phyloP scores from a whole-genome alignment of 306 rosid genomes.

The Canavalia gladiata region DNA sequence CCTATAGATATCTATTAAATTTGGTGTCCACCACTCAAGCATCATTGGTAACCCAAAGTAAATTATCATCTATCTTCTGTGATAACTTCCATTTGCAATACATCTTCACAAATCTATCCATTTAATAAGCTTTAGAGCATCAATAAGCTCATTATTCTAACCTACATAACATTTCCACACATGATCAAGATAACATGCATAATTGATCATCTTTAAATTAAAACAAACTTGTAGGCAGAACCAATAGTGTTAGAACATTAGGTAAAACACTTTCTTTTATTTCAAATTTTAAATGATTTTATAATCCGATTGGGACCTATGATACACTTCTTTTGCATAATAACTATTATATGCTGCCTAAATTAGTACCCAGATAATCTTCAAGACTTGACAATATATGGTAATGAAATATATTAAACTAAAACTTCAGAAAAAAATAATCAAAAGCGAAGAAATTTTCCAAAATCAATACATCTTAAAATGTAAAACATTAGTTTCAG shows the following conservation, averaged over 20 bases:
- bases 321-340: neutral
- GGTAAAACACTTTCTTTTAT: constrained; percentile 28
- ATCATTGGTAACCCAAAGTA: too few species aligned
- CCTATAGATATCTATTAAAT: too few species aligned
- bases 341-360: neutral
- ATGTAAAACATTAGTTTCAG: constrained; percentile 28
- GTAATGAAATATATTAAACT: neutral
- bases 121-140: constrained; percentile 6
- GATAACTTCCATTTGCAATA: too few species aligned
- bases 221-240: neutral
- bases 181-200: neutral
- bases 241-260: neutral
- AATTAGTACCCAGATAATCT: neutral
- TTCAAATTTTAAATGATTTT: constrained; percentile 12
- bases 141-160: too few species aligned
- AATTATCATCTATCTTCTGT: too few species aligned
- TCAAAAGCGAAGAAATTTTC: neutral
- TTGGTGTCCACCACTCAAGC: too few species aligned
- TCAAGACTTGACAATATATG: neutral
- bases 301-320: constrained; percentile 9
- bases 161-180: neutral
- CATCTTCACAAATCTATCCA: neutral
- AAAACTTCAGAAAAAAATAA: constrained; percentile 15
- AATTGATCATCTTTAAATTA: constrained; percentile 9
- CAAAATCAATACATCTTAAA: constrained; percentile 5